Evolutionary conservation across 164 flowering plant genomes (phyloP).

Genomic region (Chloranthus sessilifolius): DNA sequence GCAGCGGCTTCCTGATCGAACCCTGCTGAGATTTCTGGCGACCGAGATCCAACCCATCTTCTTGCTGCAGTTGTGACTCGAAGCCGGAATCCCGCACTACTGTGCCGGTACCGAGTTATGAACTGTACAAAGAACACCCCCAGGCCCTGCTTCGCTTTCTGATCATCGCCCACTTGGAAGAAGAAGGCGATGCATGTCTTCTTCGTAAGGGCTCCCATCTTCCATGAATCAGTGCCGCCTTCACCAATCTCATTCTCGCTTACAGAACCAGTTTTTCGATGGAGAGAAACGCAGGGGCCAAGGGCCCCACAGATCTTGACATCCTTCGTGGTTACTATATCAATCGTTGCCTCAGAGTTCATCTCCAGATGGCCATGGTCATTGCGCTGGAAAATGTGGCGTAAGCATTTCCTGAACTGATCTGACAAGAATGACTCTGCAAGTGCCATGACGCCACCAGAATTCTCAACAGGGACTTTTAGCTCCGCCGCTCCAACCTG

Average conservation of each 20-base stretch:
- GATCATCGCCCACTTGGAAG: slow-evolving; percentile 61
- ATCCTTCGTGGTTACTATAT: slow-evolving; percentile 71
- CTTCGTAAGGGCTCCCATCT: slow-evolving; percentile 52
- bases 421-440: slow-evolving; percentile 73
- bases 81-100: slow-evolving; percentile 52
- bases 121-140: slow-evolving; percentile 82
- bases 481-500: slow-evolving; percentile 89
- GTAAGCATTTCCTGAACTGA: slow-evolving; percentile 67
- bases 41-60: slow-evolving; percentile 68
- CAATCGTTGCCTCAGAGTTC: slow-evolving; percentile 75
- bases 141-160: slow-evolving; percentile 51
- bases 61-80: slow-evolving; percentile 91
- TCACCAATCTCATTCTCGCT: slow-evolving; percentile 63
- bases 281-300: slow-evolving; percentile 80
- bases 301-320: slow-evolving; percentile 80
- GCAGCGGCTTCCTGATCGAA: slow-evolving; percentile 99
- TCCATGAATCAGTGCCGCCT: slow-evolving; percentile 81
- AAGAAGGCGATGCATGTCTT: slow-evolving; percentile 84
- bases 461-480: slow-evolving; percentile 60
- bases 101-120: slow-evolving; percentile 60
- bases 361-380: slow-evolving; percentile 57
- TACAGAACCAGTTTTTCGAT: slow-evolving; percentile 48
- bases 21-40: slow-evolving; percentile 72
- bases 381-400: slow-evolving; percentile 58
- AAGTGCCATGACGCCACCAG: slow-evolving; percentile 82